Conservation (phyloP, 331 rosid species). For the Phaseolus coccineus region DNA sequence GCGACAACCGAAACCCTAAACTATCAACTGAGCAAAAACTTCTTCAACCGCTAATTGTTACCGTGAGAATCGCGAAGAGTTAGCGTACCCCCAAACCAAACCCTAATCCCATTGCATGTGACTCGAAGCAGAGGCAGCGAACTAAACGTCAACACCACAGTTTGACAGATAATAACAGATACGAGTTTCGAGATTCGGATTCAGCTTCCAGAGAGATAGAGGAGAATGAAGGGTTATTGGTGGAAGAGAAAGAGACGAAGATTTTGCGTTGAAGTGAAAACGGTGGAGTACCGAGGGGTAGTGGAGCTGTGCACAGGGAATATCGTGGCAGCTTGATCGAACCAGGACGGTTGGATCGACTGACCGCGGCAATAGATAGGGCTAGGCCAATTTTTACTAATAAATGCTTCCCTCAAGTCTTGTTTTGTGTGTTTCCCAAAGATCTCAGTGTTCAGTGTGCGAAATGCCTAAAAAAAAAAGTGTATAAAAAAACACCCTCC, state of each 20-base stretch:
- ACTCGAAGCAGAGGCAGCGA: conserved; percentile 18
- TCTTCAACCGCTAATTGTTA: neutral
- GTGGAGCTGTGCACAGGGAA: conserved; percentile 23
- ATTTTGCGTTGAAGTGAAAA: conserved; percentile 15
- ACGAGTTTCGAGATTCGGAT: conserved; percentile 19
- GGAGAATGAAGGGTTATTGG: neutral
- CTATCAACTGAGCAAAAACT: conserved; percentile 35
- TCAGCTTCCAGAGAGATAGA: neutral
- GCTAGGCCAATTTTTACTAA: neutral
- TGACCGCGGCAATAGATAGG: neutral
- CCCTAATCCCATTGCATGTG: conserved; percentile 52
- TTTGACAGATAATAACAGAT: neutral
- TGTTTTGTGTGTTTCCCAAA: neutral
- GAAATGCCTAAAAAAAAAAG: neutral
- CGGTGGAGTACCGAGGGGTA: conserved; percentile 39
- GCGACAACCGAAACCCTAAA: conserved; percentile 60
- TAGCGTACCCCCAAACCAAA: conserved; percentile 53
- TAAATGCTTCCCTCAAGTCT: neutral
- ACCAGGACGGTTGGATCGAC: conserved; percentile 37
- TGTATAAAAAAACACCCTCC: neutral
- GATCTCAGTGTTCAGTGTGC: neutral
- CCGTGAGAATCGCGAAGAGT: neutral
- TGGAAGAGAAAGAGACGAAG: conserved; percentile 34
- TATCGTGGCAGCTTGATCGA: conserved; percentile 38
- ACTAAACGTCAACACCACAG: neutral